Conservation (phyloP, 352 stramenopile genomes). For the Phytophthora pisi region DNA sequence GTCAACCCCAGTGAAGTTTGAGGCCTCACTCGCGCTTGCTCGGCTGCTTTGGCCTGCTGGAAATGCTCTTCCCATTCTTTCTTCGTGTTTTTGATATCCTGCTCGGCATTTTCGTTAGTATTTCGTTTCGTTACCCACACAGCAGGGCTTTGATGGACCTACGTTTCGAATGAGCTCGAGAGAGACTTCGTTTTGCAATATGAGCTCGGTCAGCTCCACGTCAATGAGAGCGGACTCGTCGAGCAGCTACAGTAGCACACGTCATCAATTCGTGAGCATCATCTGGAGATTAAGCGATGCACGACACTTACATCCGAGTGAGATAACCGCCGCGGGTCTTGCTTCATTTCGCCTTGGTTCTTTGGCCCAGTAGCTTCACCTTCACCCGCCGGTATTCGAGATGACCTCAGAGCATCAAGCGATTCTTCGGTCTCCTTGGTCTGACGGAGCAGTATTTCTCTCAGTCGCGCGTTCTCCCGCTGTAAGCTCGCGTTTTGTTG, state of each 20-base stretch:
- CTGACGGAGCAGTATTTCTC: slow-evolving; percentile 46
- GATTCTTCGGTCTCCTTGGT: slow-evolving; percentile 27
- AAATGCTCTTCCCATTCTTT: slow-evolving; percentile 77
- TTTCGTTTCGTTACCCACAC: neutral
- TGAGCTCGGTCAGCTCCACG: slow-evolving; percentile 82
- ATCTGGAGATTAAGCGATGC: neutral
- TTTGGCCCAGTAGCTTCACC: slow-evolving; percentile 1
- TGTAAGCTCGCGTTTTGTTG: slow-evolving; percentile 55
- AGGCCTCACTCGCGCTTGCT: slow-evolving; percentile 46
- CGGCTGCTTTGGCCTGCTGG: slow-evolving; percentile 51
- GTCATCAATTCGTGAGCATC: neutral
- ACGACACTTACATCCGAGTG: slow-evolving; percentile 30
- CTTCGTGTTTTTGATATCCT: slow-evolving; percentile 84
- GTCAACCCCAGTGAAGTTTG: slow-evolving; percentile 57
- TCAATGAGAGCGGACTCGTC: slow-evolving; percentile 78
- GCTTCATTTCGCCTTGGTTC: slow-evolving; percentile 17
- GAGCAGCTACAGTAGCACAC: slow-evolving; percentile 45
- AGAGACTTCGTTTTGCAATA: slow-evolving; percentile 85
- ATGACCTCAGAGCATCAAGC: slow-evolving; percentile 21
- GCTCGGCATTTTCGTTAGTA: neutral
- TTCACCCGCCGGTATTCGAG: slow-evolving; percentile 7
- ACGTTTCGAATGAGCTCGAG: slow-evolving; percentile 85
- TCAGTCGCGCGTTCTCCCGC: slow-evolving; percentile 50
- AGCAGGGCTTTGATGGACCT: slow-evolving; percentile 4
- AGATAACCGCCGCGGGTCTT: slow-evolving; percentile 24